Conservation (phyloP, 179 eudicot species). For the Corrigiola litoralis region DNA sequence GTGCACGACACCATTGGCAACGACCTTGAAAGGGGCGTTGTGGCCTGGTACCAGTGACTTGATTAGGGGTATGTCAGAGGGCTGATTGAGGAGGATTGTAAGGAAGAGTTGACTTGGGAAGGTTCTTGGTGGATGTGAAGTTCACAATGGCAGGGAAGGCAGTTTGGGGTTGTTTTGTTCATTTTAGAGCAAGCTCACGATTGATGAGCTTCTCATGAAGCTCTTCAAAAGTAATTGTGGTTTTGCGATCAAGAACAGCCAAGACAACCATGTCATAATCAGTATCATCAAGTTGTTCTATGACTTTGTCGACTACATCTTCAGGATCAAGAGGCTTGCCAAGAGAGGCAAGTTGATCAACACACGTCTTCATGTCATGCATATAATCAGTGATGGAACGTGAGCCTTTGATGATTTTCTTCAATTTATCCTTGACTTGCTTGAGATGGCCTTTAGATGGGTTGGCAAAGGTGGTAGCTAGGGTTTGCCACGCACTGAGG, state of each 20-base stretch:
- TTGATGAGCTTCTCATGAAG: too few species aligned
- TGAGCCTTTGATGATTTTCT: neutral
- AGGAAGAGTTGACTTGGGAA: neutral
- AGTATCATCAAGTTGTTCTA: conserved; percentile 5
- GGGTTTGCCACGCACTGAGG: neutral
- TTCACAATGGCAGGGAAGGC: neutral
- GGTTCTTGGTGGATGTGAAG: neutral
- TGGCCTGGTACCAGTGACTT: neutral
- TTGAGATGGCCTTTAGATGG: neutral
- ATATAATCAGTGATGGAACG: neutral
- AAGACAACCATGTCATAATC: neutral
- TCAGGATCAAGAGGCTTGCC: neutral
- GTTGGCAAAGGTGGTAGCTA: neutral
- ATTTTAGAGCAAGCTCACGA: neutral
- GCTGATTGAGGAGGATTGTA: neutral
- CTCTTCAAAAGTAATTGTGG: conserved; percentile 4
- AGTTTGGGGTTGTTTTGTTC: neutral
- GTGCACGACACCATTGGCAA: neutral
- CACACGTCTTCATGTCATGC: conserved; percentile 1
- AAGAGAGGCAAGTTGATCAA: conserved; percentile 1
- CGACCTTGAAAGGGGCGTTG: neutral
- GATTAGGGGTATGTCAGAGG: too few species aligned
- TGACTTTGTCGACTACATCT: neutral
- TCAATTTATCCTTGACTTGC: neutral
- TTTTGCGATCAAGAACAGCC: neutral